phyloP scores from a whole-genome alignment of 2,329 filamentous ascomycete species.

The Xylariaceae sp. region DNA sequence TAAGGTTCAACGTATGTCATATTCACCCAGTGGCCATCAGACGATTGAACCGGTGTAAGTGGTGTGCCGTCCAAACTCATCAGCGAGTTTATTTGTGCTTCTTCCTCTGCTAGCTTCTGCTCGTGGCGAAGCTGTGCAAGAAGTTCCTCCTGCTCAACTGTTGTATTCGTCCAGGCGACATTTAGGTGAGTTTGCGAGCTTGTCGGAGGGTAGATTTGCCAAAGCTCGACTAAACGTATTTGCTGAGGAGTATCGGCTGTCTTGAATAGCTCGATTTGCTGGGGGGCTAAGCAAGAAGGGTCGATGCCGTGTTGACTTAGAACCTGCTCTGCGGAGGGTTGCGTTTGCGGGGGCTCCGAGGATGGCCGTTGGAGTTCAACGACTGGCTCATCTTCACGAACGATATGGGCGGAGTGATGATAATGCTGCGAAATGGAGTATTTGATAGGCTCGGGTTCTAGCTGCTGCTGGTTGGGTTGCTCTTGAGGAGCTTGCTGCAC shows the following conservation, averaged over 20 bases:
- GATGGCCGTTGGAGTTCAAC: slow-evolving; percentile 52
- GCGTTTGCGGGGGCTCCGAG: slow-evolving; percentile 58
- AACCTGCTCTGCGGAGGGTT: slow-evolving; percentile 62
- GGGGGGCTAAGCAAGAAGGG: slow-evolving; percentile 70
- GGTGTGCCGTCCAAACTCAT: slow-evolving; percentile 63
- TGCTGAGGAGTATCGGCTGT: slow-evolving; percentile 76
- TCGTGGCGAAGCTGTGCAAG: slow-evolving; percentile 69
- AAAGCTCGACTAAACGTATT: slow-evolving; percentile 79
- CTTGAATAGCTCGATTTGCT: slow-evolving; percentile 80
- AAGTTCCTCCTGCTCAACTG: slow-evolving; percentile 63
- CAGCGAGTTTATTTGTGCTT: slow-evolving; percentile 48
- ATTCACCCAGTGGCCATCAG: slow-evolving; percentile 60
- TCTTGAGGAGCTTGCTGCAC: slow-evolving; percentile 35
- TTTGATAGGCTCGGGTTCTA: slow-evolving; percentile 57
- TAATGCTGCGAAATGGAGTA: slow-evolving; percentile 86
- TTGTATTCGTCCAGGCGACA: slow-evolving; percentile 60
- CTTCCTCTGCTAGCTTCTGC: slow-evolving; percentile 51
- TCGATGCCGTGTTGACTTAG: slow-evolving; percentile 74
- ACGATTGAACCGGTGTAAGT: slow-evolving; percentile 56
- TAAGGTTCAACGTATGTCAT: slow-evolving; percentile 74
- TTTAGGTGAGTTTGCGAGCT: slow-evolving; percentile 61
- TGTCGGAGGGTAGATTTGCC: slow-evolving; percentile 79
- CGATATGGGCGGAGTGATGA: slow-evolving; percentile 76
- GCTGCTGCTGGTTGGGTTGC: slow-evolving; percentile 41
- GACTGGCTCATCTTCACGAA: slow-evolving; percentile 47